Conservation (phyloP, 73 alveolate genomes). For the Paraurostyla sp. region DNA sequence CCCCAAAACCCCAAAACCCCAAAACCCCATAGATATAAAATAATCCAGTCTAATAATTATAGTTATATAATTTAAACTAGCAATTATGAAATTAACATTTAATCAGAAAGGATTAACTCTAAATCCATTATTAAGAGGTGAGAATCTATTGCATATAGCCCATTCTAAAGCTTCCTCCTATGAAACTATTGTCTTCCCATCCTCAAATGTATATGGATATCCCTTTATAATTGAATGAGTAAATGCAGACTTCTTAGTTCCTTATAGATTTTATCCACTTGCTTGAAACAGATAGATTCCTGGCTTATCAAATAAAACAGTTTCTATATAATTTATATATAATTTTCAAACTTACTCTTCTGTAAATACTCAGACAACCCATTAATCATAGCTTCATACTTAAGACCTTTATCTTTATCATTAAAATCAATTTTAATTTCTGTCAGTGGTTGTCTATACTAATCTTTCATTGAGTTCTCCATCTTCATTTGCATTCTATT, state of each 20-base stretch:
- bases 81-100: neutral
- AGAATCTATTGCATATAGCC: conserved; percentile 69
- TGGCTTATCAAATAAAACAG: conserved; percentile 54
- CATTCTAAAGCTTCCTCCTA: conserved; percentile 76
- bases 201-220: conserved; percentile 61
- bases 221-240: conserved; percentile 45
- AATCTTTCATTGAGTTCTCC: neutral
- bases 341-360: neutral
- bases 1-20: too few species aligned
- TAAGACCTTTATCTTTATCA: neutral
- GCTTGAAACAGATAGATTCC: conserved; percentile 41
- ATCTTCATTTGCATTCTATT: neutral
- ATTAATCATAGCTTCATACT: neutral
- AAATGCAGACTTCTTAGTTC: neutral
- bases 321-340: neutral
- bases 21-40: too few species aligned
- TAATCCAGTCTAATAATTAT: too few species aligned
- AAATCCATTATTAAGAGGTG: conserved; percentile 73
- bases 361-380: neutral
- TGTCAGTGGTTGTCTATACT: conserved; percentile 4
- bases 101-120: conserved; percentile 74
- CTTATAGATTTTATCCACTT: conserved; percentile 29
- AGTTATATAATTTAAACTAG: too few species aligned
- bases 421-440: neutral
- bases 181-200: conserved; percentile 62